Percentiles rank a stretch among this genome's conserved stretches.
Evolutionary conservation across 2,329 filamentous ascomycete genomes (phyloP).

Genomic region (Fusarium pininemorale): DNA sequence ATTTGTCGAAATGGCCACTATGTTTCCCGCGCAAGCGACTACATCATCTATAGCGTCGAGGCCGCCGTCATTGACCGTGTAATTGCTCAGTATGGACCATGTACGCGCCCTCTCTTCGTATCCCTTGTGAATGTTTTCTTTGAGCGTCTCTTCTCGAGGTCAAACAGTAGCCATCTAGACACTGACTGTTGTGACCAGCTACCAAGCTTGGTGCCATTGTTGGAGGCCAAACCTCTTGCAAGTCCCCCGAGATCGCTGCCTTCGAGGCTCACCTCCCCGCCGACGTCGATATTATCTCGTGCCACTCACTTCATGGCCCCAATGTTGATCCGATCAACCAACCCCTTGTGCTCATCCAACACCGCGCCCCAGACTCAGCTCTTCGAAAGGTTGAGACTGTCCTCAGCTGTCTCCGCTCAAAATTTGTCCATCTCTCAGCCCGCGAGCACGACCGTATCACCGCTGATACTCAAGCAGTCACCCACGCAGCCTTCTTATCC

Average conservation of each 20-base stretch:
- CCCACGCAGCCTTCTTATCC: constrained; percentile 93
- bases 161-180: neutral
- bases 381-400: constrained; percentile 83
- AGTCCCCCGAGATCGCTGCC: constrained; percentile 92
- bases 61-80: constrained; percentile 89
- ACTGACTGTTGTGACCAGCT: constrained; percentile 61
- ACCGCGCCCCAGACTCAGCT: constrained; percentile 81
- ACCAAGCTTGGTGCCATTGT: constrained; percentile 96
- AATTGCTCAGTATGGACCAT: constrained; percentile 89
- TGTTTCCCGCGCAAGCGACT: constrained; percentile 96
- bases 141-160: neutral
- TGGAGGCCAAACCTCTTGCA: constrained; percentile 97
- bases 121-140: constrained; percentile 19
- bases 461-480: constrained; percentile 97
- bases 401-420: constrained; percentile 84
- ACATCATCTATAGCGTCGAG: constrained; percentile 98
- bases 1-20: constrained; percentile 94
- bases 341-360: constrained; percentile 91
- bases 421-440: constrained; percentile 87
- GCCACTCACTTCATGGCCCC: constrained; percentile 95
- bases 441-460: constrained; percentile 95
- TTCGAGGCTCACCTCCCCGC: constrained; percentile 88
- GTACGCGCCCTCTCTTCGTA: constrained; percentile 60
- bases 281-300: constrained; percentile 94
- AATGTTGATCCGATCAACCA: constrained; percentile 88